Evolutionary conservation across 2,329 filamentous ascomycete genomes (phyloP).

Genomic region (Fusarium equiseti): DNA sequence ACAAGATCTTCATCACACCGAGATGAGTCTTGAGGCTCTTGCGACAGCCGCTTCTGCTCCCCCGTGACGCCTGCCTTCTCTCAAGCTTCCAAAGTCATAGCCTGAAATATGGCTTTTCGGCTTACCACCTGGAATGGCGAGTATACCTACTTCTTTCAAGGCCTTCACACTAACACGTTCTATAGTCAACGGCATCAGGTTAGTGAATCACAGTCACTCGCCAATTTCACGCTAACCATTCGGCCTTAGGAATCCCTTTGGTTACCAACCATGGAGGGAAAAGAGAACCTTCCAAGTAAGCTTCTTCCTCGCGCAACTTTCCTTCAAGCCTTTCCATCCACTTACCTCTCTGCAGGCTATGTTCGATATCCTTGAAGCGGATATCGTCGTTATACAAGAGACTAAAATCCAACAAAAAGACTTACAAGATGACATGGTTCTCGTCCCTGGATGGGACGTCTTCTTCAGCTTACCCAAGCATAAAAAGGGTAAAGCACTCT

Average conservation of each 20-base stretch:
- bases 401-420: slow-evolving; percentile 96
- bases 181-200: slow-evolving; percentile 84
- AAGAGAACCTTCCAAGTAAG: slow-evolving; percentile 75
- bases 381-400: slow-evolving; percentile 96
- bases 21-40: slow-evolving; percentile 12
- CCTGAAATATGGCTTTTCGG: slow-evolving; percentile 73
- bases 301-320: not conserved
- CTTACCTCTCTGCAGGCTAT: slow-evolving; percentile 70
- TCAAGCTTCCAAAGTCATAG: not conserved
- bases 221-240: slow-evolving; percentile 8
- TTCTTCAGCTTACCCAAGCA: slow-evolving; percentile 93
- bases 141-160: slow-evolving; percentile 37
- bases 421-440: slow-evolving; percentile 92
- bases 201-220: slow-evolving; percentile 31
- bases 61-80: not conserved
- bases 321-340: not conserved
- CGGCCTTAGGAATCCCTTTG: slow-evolving; percentile 76
- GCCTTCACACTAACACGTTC: slow-evolving; percentile 8
- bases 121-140: slow-evolving; percentile 90
- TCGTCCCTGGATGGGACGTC: slow-evolving; percentile 95
- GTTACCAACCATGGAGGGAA: slow-evolving; percentile 85
- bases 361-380: slow-evolving; percentile 93
- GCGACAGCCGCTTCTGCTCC: not conserved
- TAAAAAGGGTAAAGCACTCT: slow-evolving; percentile 78
- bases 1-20: not conserved